Conservation (phyloP, 371 early-diverging fungal genomes). For the Mucor irregularis region DNA sequence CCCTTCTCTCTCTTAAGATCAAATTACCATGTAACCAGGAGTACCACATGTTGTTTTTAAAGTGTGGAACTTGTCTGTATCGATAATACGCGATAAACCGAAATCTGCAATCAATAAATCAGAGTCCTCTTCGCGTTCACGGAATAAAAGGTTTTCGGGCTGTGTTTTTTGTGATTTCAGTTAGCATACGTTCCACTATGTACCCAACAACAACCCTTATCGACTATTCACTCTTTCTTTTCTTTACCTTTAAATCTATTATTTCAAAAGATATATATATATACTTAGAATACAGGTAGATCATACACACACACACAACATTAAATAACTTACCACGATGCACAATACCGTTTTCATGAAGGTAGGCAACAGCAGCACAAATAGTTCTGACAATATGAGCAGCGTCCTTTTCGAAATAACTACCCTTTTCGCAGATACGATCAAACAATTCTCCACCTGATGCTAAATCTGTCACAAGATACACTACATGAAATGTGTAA, state of each 20-base stretch:
- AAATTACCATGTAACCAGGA: constrained; percentile 76
- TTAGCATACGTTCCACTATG: too few relatives aligned
- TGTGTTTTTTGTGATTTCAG: constrained; percentile 31
- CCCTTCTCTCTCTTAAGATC: background rate
- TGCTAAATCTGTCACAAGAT: constrained; percentile 89
- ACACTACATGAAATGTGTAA: constrained; percentile 51
- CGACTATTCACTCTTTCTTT: too few relatives aligned
- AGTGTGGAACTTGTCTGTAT: constrained; percentile 74
- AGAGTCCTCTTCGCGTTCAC: constrained; percentile 66
- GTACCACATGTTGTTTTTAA: constrained; percentile 86
- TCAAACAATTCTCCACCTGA: constrained; percentile 92
- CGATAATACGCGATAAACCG: constrained; percentile 84
- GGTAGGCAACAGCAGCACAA: constrained; percentile 76
- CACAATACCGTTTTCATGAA: constrained; percentile 85
- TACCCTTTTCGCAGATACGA: constrained; percentile 79
- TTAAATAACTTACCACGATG: constrained; percentile 71
- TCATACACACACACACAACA: background rate
- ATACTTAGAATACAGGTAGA: background rate
- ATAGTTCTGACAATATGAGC: constrained; percentile 78
- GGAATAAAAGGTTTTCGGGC: constrained; percentile 89
- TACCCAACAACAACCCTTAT: too few relatives aligned
- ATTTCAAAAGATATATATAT: background rate
- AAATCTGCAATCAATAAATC: constrained; percentile 88
- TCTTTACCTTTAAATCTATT: constrained; percentile 52
- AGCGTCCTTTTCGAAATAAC: constrained; percentile 87